Base-by-base conservation (phyloP, 495 filamentous ascomycete genomes). In the Pseudomonodictys pantanalensis region DNA sequence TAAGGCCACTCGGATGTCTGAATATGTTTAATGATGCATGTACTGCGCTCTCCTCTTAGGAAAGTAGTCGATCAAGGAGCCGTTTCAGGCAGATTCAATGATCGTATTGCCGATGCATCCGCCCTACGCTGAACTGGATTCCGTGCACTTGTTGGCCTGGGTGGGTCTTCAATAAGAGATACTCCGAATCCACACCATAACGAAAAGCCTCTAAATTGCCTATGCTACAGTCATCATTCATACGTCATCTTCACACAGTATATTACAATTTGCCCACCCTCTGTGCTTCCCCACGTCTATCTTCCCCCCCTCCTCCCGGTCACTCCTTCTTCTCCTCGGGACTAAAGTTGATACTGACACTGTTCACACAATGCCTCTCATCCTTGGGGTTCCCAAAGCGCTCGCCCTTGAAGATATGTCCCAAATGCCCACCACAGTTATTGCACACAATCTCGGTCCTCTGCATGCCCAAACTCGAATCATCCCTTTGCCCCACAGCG, bases 391-490 rank as follows among this genome's bases (percentile, higher is more conserved):
- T 97, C 9, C 78, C 70, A 73, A 85, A 52, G 35, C 91, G 90
- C 73, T 98, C 93, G 7, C 93, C 93, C 78, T 96, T 95, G 69
- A 98, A 98, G 32, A 97, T 91, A 78, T 98, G 93, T 23, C 93
- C 93, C 50, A 98, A 72, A 78, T 98, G 93, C 2, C 93, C 93
- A 3, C 93, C 93, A 67, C 93, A 98, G 73, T 92, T 93, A 52
- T 79, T 80, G 75, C 93, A 98, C 41, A 91, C 85, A 68, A 98
- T 97, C 79, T 98, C 93, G 43, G 84, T 96, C 54, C 93, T 78
- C 64, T 78, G 71, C 90, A 96, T 95, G 26, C 93, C 93, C 53
- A 88, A 82, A 0, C 83, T 76, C 50, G 72, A 76, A 72, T 98
- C 93, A 56, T 82, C 82, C 68, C 91, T 85, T 52, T 91, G 76